Evolutionary conservation across 139 green algal genomes (phyloP).

Genomic region (Coccomyxa sp.): DNA sequence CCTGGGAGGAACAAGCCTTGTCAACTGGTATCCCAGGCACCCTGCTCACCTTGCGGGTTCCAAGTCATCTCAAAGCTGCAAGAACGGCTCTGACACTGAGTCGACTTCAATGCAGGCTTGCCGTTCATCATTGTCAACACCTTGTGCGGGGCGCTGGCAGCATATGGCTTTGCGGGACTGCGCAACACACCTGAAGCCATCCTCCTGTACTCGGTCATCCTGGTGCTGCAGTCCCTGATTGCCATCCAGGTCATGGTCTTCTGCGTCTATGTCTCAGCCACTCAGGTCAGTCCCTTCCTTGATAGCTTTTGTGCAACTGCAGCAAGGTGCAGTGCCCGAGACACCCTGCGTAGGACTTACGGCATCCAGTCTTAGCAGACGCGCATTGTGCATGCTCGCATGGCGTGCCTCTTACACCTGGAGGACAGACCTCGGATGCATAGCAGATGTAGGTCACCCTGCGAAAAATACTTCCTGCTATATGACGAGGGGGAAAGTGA

Average conservation of each 20-base stretch:
- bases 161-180: constrained; percentile 59
- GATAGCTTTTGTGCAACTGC: too few species aligned
- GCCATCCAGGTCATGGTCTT: constrained; percentile 16
- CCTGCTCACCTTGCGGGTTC: not conserved
- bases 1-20: not conserved
- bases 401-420: too few species aligned
- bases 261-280: constrained; percentile 11
- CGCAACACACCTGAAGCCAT: constrained; percentile 3
- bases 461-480: too few species aligned
- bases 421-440: too few species aligned
- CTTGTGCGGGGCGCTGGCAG: constrained; percentile 28
- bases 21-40: not conserved
- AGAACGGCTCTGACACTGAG: too few species aligned
- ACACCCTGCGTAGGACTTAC: too few species aligned
- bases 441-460: too few species aligned
- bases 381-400: too few species aligned
- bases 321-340: too few species aligned
- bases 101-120: constrained; percentile 32
- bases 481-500: too few species aligned
- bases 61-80: too few species aligned
- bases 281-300: not conserved
- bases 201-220: not conserved
- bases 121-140: constrained; percentile 46
- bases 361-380: too few species aligned
- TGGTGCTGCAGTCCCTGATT: constrained; percentile 21